Base-by-base conservation (phyloP, 2,329 filamentous ascomycete species). In the Fusarium nodosum region DNA sequence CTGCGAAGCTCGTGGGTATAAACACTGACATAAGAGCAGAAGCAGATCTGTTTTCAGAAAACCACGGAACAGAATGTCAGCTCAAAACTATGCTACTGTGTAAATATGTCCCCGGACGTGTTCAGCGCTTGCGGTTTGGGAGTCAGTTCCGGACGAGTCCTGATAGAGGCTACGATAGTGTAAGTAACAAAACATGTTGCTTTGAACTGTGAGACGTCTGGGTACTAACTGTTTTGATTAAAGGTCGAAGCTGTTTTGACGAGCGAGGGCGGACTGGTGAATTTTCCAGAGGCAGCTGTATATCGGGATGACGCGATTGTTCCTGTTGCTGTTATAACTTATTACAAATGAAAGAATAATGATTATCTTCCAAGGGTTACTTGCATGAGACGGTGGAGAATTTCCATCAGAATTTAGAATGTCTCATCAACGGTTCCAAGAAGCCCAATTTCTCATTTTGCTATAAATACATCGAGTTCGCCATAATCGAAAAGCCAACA, bases 291-390 rank as follows among this genome's bases (percentile, higher is more conserved):
- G 28, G 55, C 45, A 1, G 33, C 67, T 0, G 62, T 69, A 1
- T 67, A 69, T 22, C 62, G 62, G 1, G 41, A 67, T 18, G 66
- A 70, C 4, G 55, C 66, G 0, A 64, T 70, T 2, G 16, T 58
- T 9, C 66, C 66, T 0, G n/a, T 69, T 1, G 62, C 24, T 0
- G 45, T 66, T 0, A 47, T 69, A 0, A 54, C 30, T 7, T 46
- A 46, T 24, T 9, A 5, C 1, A 24, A 42, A 22, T 24, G 2
- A 41, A 33, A 16, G 4, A 10, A 36, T 3, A 18, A 36, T 8
- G 0, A 5, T 9, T 15, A 3, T 4, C 1, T 13, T 39, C 3
- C 36, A 39, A 20, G 0, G 10, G 4, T 2, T 20, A 22, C n/a
- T 1, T 22, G 4, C 3, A 5, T 39, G 4, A 15, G 4, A 41